A percentile compares a stretch with the other conserved stretches of the same genome.
These are phyloP conservation scores for Aspergillus tamarii DNA, from an alignment of 2,329 filamentous ascomycete genomes.

Conservation along the genomic window DNA sequence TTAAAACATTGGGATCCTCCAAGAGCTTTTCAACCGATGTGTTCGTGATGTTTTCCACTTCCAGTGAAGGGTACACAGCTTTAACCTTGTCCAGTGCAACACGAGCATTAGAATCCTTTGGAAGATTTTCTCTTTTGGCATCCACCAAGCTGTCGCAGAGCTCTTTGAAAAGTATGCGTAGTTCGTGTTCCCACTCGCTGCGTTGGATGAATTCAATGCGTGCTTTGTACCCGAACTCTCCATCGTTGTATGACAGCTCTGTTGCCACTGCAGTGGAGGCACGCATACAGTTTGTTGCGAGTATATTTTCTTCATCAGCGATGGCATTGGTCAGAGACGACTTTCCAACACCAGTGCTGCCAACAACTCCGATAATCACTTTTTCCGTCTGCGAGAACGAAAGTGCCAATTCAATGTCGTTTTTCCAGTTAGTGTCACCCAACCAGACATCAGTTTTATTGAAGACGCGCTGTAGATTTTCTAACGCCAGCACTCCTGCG, in stretches of 20 bases:
- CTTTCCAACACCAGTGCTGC: slow-evolving; percentile 66
- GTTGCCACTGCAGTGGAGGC: slow-evolving; percentile 66
- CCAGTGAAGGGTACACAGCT: slow-evolving; percentile 41
- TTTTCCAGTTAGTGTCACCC: slow-evolving; percentile 1
- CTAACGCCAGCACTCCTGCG: neutral
- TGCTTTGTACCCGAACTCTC: slow-evolving; percentile 53
- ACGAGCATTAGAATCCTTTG: slow-evolving; percentile 50
- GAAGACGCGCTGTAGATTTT: neutral
- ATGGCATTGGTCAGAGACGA: slow-evolving; percentile 66
- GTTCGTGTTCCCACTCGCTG: slow-evolving; percentile 58
- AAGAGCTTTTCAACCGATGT: slow-evolving; percentile 48
- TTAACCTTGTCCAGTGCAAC: slow-evolving; percentile 48
- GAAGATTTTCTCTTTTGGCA: slow-evolving; percentile 39
- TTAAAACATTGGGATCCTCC: slow-evolving; percentile 40
- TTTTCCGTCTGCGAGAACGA: neutral
- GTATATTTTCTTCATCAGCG: slow-evolving; percentile 62
- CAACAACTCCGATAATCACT: slow-evolving; percentile 61
- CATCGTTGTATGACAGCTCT: slow-evolving; percentile 61
- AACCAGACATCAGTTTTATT: neutral
- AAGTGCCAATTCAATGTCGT: neutral
- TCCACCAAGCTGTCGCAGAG: slow-evolving; percentile 47
- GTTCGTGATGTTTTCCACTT: slow-evolving; percentile 45
- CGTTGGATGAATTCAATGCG: slow-evolving; percentile 61
- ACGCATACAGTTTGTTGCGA: slow-evolving; percentile 61
- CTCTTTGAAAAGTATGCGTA: slow-evolving; percentile 54